phyloP scores from a whole-genome alignment of 805 yeast species.

The Candida vaughaniae region DNA sequence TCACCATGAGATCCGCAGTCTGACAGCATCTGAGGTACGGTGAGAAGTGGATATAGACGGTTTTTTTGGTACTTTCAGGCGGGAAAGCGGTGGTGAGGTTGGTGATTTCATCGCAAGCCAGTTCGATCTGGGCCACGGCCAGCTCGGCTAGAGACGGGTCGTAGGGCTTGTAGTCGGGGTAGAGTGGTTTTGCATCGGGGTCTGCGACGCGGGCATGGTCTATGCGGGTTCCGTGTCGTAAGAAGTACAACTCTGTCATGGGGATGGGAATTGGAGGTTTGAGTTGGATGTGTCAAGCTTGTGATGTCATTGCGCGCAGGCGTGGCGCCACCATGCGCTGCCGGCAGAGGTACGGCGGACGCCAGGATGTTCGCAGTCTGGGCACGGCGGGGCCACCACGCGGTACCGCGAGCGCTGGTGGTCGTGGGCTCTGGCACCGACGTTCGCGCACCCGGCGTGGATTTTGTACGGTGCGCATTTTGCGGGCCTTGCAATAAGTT shows the following conservation, averaged over 20 bases:
- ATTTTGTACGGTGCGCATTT: no score
- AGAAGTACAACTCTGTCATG: constrained; percentile 43
- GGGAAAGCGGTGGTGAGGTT: constrained; percentile 20
- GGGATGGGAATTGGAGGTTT: background rate
- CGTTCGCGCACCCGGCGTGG: no score
- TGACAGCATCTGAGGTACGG: constrained; percentile 46
- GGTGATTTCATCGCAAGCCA: constrained; percentile 29
- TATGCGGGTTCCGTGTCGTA: constrained; percentile 44
- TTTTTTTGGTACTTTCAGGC: constrained; percentile 21
- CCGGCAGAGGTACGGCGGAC: no score
- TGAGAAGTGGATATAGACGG: constrained; percentile 38
- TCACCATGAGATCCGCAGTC: constrained; percentile 39
- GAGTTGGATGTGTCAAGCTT: constrained; percentile 3
- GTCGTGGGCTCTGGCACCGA: no score
- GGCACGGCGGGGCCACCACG: background rate
- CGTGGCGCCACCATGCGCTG: background rate
- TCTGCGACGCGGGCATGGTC: constrained; percentile 33
- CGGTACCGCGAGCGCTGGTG: no score
- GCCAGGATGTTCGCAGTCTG: background rate
- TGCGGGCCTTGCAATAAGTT: no score
- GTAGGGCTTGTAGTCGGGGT: constrained; percentile 26
- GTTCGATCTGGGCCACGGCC: constrained; percentile 27
- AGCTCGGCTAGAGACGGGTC: constrained; percentile 37
- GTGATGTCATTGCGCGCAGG: constrained; percentile 7
- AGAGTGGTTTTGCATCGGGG: constrained; percentile 25